Base-by-base conservation (phyloP, 2,329 filamentous ascomycete genomes). In the Penicillium sp. region DNA sequence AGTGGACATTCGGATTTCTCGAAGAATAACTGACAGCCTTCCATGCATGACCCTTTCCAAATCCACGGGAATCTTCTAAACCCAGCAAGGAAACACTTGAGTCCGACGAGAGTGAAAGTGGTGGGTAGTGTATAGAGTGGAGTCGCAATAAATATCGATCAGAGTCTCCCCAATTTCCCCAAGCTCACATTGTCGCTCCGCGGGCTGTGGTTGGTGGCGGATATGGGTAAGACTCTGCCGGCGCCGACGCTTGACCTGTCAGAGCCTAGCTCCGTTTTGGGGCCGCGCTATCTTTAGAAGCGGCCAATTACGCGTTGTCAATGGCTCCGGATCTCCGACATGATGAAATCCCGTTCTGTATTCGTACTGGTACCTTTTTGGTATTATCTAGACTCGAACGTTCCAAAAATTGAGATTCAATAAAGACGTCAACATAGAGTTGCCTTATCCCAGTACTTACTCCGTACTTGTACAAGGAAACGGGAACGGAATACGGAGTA, bases 221-320 rank as follows among this genome's bases (percentile, higher is more conserved):
- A 55, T 48, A 43, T 22, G n/a, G 38, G 32, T 46, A 31, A 48
- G 49, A 45, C 52, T 47, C 58, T 56, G 47, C 48, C 52, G 50
- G 49, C 46, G 10, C 42, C 43, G 43, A 60, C 55, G 47, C 56
- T 53, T 58, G 51, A 24, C 47, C 52, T 44, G 11, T 10, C 49
- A 58, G 32, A 50, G 52, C 56, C 55, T 53, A 52, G 45, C 42
- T 46, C 29, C 51, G 47, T 47, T 44, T 31, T 34, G 45, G 58
- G 56, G 55, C 48, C 47, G 34, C 49, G 43, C 67, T 69, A 69
- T 67, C 53, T 67, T 67, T 68, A 67, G 66, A 58, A 61, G 55
- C 47, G 36, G 43, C 61, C 57, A 65, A 65, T 65, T 18, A 54
- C 42, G n/a, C 43, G 14, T 18, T 42, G 54, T 46, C 38, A 49